Conservation (phyloP, 2,329 filamentous ascomycete species). For the Hirsutella minnesotensis region DNA sequence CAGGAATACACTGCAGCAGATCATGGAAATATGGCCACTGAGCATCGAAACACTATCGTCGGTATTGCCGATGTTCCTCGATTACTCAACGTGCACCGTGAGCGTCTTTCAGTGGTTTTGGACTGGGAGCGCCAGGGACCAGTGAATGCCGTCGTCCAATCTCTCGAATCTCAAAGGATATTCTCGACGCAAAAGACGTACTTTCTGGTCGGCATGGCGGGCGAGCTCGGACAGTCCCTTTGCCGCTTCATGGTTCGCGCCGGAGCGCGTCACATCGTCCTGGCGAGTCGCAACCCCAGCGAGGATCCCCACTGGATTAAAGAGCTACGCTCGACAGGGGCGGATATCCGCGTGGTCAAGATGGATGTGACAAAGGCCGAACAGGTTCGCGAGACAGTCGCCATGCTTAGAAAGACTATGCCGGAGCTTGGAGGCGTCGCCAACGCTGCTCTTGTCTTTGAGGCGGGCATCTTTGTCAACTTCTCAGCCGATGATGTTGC, state of each 20-base stretch:
- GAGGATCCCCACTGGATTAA: background rate
- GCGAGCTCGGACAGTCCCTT: conserved; percentile 1
- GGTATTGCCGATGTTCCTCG: background rate
- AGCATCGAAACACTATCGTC: background rate
- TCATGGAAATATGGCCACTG: background rate
- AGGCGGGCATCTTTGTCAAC: conserved; percentile 19
- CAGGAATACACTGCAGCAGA: background rate
- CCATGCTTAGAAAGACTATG: conserved; percentile 14
- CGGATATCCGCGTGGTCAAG: background rate
- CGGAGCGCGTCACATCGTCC: conserved; percentile 1
- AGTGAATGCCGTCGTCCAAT: background rate
- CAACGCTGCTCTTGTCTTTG: conserved; percentile 22
- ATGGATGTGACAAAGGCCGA: conserved; percentile 1
- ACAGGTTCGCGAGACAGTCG: background rate
- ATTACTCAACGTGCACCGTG: background rate
- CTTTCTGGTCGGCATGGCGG: background rate
- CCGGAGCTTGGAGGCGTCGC: conserved; percentile 24
- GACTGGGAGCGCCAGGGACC: background rate
- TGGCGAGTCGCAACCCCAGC: background rate
- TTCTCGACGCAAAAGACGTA: conserved; percentile 1
- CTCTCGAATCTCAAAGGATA: background rate
- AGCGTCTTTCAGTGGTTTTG: background rate
- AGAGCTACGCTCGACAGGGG: background rate
- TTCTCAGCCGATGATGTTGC: conserved; percentile 17
- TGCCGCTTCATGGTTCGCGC: conserved; percentile 1